These are phyloP conservation scores for Calonectria hongkongensis DNA, from an alignment of 2,329 filamentous ascomycete species.

Conservation along the genomic window DNA sequence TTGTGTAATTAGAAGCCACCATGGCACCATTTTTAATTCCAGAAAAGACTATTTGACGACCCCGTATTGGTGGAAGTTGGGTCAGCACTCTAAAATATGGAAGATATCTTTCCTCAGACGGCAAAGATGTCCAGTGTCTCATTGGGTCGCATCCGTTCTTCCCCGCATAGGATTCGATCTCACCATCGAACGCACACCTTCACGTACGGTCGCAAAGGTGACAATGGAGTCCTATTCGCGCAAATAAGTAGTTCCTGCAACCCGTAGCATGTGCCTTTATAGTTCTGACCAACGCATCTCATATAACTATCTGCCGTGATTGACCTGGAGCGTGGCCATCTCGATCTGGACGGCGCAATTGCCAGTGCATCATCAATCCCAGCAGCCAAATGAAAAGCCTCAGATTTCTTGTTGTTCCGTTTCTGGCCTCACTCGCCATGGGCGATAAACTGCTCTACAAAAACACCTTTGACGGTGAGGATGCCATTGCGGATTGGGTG, in stretches of 20 bases:
- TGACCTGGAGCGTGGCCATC: not conserved
- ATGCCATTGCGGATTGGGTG: constrained; percentile 44
- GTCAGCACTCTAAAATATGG: not conserved
- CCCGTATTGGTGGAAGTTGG: constrained; percentile 25
- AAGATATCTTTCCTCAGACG: not conserved
- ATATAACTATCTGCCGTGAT: not conserved
- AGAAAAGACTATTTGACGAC: constrained; percentile 7
- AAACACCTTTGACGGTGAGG: constrained; percentile 46
- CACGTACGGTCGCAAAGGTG: not conserved
- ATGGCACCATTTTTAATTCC: constrained; percentile 18
- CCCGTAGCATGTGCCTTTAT: not conserved
- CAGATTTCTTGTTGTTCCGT: not conserved
- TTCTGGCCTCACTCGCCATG: constrained; percentile 15
- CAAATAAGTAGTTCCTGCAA: not conserved
- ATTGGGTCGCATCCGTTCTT: not conserved
- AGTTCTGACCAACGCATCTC: constrained; percentile 13
- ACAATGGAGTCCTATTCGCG: not conserved
- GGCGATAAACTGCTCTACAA: constrained; percentile 48
- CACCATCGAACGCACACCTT: constrained; percentile 2
- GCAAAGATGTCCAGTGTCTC: not conserved
- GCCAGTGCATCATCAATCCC: not conserved
- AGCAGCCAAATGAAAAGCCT: not conserved
- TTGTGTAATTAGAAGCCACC: constrained; percentile 3
- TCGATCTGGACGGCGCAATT: not conserved
- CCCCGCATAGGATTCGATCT: not conserved